Evolutionary conservation across 164 flowering plant genomes (phyloP).

Genomic region (Sextonia rubra): DNA sequence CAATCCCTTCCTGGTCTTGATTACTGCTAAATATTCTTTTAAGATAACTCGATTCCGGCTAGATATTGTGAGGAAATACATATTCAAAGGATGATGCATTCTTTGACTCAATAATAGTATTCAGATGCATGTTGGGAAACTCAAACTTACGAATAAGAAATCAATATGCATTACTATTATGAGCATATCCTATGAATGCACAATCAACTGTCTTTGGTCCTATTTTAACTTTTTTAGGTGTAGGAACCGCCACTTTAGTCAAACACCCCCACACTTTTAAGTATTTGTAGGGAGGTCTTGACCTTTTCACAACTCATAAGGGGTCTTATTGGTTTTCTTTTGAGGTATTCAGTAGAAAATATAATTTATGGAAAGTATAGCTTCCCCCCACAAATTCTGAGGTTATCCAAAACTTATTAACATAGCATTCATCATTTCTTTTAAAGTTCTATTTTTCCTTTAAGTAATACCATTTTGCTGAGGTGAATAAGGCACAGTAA

Average conservation of each 20-base stretch:
- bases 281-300: neutral
- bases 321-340: neutral
- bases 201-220: neutral
- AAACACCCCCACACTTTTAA: conserved; percentile 6
- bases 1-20: neutral
- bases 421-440: conserved; percentile 9
- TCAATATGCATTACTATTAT: neutral
- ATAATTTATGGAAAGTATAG: neutral
- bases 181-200: conserved; percentile 1
- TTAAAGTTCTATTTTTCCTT: conserved; percentile 1
- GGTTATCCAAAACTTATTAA: conserved; percentile 4
- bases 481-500: conserved; percentile 12
- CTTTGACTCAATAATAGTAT: neutral
- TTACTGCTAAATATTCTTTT: neutral
- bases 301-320: conserved; percentile 7
- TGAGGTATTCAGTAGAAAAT: neutral
- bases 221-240: neutral
- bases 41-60: neutral
- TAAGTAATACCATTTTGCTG: conserved; percentile 5
- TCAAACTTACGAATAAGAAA: neutral
- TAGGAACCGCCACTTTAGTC: neutral
- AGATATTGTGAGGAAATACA: neutral
- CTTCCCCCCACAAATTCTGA: neutral
- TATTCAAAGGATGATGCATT: neutral
- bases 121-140: neutral